Conservation (phyloP, 805 yeast genomes). For the Priceomyces fermenticarens region DNA sequence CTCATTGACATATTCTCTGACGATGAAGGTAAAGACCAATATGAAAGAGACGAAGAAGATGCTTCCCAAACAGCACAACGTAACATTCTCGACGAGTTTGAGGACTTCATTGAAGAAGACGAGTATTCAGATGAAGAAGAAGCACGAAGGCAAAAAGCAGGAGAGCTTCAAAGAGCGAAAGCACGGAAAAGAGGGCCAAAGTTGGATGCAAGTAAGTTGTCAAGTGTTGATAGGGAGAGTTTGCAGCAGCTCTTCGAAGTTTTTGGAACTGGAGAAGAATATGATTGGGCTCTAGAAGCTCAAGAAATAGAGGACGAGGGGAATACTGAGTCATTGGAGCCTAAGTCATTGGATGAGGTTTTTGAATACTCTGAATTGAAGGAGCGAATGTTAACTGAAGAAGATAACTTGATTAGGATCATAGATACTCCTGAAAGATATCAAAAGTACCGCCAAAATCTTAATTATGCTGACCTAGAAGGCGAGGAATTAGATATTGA, state of each 20-base stretch:
- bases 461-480: conserved; percentile 65
- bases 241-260: conserved; percentile 91
- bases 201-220: conserved; percentile 55
- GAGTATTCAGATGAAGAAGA: conserved; percentile 89
- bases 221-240: conserved; percentile 80
- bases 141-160: conserved; percentile 32
- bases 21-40: conserved; percentile 24
- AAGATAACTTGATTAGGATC: conserved; percentile 82
- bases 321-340: conserved; percentile 49
- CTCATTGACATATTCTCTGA: conserved; percentile 73
- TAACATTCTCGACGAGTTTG: conserved; percentile 74
- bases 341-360: conserved; percentile 75
- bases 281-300: conserved; percentile 96
- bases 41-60: conserved; percentile 29
- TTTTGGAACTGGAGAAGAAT: conserved; percentile 95
- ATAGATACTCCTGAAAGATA: conserved; percentile 90
- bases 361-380: conserved; percentile 93
- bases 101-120: conserved; percentile 96
- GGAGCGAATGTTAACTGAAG: conserved; percentile 87
- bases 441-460: conserved; percentile 69
- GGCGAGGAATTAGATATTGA: conserved; percentile 70
- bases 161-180: conserved; percentile 28
- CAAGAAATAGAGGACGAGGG: conserved; percentile 66
- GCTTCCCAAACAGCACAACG: conserved; percentile 25
- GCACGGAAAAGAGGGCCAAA: conserved; percentile 36